Evolutionary conservation across 2,329 filamentous ascomycete genomes (phyloP), one percentile per base, ranked within the genome.

Genomic region (Pseudogymnoascus sp.): DNA sequence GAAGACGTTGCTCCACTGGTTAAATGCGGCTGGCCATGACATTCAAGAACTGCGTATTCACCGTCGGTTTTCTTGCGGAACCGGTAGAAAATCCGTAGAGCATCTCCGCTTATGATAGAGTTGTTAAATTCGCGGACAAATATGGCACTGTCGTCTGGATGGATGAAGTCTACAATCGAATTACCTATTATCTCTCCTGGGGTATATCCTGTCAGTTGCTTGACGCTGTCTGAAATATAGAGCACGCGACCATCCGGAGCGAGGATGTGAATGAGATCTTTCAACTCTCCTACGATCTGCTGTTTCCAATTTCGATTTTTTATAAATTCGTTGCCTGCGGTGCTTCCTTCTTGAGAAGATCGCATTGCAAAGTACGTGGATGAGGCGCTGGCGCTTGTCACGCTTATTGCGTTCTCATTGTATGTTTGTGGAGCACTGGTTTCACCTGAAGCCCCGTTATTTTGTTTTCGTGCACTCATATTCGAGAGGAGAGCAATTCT

Each of bases 21-120:
- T 63, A 95, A 85, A 74, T 97, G 92, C 10, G 91, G 89, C 70
- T 96, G 92, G 57, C 92, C 92, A 66, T 92, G 85, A n/a, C 89
- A 86, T 74, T 97, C 92, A 70, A 97, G 90, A 60, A 96, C 89
- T 64, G 80, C 79, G 70, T 87, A 95, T 2, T 78, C 79, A 69
- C 95, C 89, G 69, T 94, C 89, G 67, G 80, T 79, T 65, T 84
- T 83, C 72, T 85, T 89, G 69, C 80, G 82, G 70, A 96, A 84
- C 57, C 92, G 85, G 71, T 95, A 94, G 76, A 95, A 95, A 71
- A 95, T 84, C 61, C 89, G 87, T 63, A 96, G 74, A 3, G 84
- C 78, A 65, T 88, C 86, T n/a, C 88, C 89, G 6, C 84, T 88
- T 2, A 89, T 85, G 64, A 96, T 92, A 13, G 87, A 89, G 71